Evolutionary conservation across 1,284 basidiomycete species (phyloP).

Genomic region (Phlebopus sp.): DNA sequence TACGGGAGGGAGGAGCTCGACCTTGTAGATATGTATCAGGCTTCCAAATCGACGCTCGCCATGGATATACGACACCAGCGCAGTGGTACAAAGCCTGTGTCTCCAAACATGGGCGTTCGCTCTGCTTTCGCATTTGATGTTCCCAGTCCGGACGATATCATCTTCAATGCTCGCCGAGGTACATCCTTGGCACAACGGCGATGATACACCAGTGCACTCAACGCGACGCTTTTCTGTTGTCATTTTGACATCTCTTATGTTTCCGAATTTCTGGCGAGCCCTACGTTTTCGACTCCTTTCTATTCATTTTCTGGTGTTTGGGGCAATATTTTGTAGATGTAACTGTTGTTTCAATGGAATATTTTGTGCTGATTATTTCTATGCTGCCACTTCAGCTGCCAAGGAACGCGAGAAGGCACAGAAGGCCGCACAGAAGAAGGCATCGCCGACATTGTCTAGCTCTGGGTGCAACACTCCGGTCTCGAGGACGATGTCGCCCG

Average conservation of each 20-base stretch:
- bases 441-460: conserved; percentile 29
- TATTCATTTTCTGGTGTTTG: conserved; percentile 28
- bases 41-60: conserved; percentile 29
- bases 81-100: conserved; percentile 9
- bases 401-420: conserved; percentile 74
- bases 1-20: conserved; percentile 34
- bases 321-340: conserved; percentile 36
- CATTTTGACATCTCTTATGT: conserved; percentile 30
- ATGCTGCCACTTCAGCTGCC: conserved; percentile 56
- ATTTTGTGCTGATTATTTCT: conserved; percentile 39
- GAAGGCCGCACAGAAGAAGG: conserved; percentile 51
- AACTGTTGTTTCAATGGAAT: conserved; percentile 36
- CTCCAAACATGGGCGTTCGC: conserved; percentile 25
- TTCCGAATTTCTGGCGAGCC: background rate
- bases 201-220: no score
- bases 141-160: conserved; percentile 87
- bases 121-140: conserved; percentile 65
- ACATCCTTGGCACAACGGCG: conserved; percentile 54
- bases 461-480: conserved; percentile 34
- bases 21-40: conserved; percentile 30
- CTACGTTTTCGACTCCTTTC: conserved; percentile 23
- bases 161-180: conserved; percentile 75
- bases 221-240: no score
- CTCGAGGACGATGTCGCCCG: conserved; percentile 45
- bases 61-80: conserved; percentile 11